phyloP scores from a whole-genome alignment of 768 basidiomycete species.

The Amanita jacksonii region DNA sequence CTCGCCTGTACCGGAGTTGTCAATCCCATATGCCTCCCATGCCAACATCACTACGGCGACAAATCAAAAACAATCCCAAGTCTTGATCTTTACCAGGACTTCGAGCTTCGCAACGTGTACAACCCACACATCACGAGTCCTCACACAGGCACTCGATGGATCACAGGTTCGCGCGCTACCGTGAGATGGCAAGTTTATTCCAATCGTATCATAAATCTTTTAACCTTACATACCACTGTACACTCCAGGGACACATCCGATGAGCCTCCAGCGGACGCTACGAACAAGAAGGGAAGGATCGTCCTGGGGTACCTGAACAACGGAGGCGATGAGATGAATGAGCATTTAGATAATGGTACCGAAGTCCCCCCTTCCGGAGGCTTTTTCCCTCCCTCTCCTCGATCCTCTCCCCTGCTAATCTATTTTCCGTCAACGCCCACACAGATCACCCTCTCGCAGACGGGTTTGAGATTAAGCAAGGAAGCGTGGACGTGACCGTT shows the following conservation, averaged over 20 bases:
- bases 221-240: slow-evolving; percentile 11
- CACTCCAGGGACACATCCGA: slow-evolving; percentile 30
- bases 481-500: slow-evolving; percentile 31
- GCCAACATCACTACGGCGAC: slow-evolving; percentile 15
- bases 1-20: slow-evolving; percentile 16
- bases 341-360: slow-evolving; percentile 39
- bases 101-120: slow-evolving; percentile 23
- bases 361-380: too few relatives aligned
- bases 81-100: slow-evolving; percentile 6
- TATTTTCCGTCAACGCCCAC: slow-evolving; percentile 4
- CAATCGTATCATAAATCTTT: neutral
- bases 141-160: slow-evolving; percentile 28
- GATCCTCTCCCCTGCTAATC: slow-evolving; percentile 1
- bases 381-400: too few relatives aligned
- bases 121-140: slow-evolving; percentile 35
- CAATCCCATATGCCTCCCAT: slow-evolving; percentile 20
- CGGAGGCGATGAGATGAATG: slow-evolving; percentile 25
- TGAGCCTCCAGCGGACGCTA: slow-evolving; percentile 21
- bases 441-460: slow-evolving; percentile 43
- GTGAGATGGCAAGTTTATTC: slow-evolving; percentile 34
- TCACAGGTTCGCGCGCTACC: slow-evolving; percentile 21
- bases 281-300: slow-evolving; percentile 31
- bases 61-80: slow-evolving; percentile 1
- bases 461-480: slow-evolving; percentile 34
- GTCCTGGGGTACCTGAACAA: slow-evolving; percentile 35